A percentile compares a stretch with the other conserved stretches of the same genome.
phyloP scores from a whole-genome alignment of 1,284 basidiomycete genomes.

The Garcileccinum viscosum region DNA sequence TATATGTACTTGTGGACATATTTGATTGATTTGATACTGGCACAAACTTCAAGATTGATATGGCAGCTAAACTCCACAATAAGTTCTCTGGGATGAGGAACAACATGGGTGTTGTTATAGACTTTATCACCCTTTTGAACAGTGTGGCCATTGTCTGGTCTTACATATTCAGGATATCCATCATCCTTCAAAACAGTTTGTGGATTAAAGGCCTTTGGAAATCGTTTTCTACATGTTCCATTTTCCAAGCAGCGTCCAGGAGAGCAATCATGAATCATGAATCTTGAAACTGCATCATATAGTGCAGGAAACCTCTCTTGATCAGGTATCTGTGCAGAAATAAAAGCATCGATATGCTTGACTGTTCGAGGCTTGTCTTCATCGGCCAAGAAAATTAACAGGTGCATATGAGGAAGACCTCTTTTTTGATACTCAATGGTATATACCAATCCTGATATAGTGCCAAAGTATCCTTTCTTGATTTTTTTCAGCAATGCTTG shows the following conservation, averaged over 20 bases:
- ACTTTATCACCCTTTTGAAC: background rate
- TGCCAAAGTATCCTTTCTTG: conserved; percentile 21
- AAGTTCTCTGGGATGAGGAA: conserved; percentile 15
- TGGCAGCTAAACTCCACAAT: no score
- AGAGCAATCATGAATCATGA: conserved; percentile 19
- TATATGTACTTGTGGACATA: no score
- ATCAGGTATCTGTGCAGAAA: conserved; percentile 14
- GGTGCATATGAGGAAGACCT: conserved; percentile 39
- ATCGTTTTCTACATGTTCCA: conserved; percentile 8
- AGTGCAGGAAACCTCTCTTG: background rate
- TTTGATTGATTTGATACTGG: no score
- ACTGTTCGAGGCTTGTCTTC: conserved; percentile 3
- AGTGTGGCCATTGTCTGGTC: conserved; percentile 11
- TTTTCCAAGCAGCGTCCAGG: conserved; percentile 8
- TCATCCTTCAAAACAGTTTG: conserved; percentile 13
- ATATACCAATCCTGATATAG: conserved; percentile 9
- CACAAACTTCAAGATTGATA: no score
- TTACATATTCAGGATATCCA: conserved; percentile 17
- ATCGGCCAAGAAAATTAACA: conserved; percentile 20
- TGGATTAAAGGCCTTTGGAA: conserved; percentile 5
- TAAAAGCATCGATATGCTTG: background rate
- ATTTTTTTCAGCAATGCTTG: no score
- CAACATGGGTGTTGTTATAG: conserved; percentile 8
- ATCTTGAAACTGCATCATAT: no score
- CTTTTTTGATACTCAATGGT: conserved; percentile 21